phyloP scores from a whole-genome alignment of 192 early-diverging fungal genomes.

The Coemansia sp. region DNA sequence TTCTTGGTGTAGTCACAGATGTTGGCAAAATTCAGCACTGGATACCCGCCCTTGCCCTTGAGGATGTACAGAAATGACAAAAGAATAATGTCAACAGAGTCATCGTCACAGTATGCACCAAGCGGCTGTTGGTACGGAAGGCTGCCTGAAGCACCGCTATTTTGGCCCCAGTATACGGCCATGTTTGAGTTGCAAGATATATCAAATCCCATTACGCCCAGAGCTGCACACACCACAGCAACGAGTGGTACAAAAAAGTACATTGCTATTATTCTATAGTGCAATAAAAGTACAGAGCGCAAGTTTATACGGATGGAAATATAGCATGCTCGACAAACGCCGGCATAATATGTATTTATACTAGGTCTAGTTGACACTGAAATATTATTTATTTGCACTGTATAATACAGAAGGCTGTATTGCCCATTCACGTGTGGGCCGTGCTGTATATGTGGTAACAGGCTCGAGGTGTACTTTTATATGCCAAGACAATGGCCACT shows the following conservation, averaged over 20 bases:
- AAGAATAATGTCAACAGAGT: constrained; percentile 58
- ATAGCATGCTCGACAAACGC: background rate
- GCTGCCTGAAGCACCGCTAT: constrained; percentile 52
- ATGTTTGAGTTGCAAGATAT: constrained; percentile 55
- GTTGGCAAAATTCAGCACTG: constrained; percentile 70
- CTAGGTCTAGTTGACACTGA: background rate
- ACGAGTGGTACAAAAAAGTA: background rate
- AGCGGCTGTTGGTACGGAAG: constrained; percentile 56
- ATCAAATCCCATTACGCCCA: constrained; percentile 47
- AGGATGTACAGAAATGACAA: constrained; percentile 69
- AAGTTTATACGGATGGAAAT: background rate
- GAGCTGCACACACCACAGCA: constrained; percentile 9
- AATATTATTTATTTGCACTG: background rate
- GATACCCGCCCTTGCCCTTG: constrained; percentile 60
- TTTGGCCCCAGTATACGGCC: constrained; percentile 63
- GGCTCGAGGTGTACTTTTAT: constrained; percentile 5
- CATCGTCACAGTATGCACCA: constrained; percentile 60
- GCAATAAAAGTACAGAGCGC: constrained; percentile 1
- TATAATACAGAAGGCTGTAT: background rate
- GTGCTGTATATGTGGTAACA: background rate
- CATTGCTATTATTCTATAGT: background rate
- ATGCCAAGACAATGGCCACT: constrained; percentile 2
- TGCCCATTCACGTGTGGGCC: constrained; percentile 9
- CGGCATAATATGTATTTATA: background rate
- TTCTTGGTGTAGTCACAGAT: constrained; percentile 61